Evolutionary conservation across 2,329 filamentous ascomycete species (phyloP), one percentile per base, ranked within the genome.

Genomic region (Graphium sp.): DNA sequence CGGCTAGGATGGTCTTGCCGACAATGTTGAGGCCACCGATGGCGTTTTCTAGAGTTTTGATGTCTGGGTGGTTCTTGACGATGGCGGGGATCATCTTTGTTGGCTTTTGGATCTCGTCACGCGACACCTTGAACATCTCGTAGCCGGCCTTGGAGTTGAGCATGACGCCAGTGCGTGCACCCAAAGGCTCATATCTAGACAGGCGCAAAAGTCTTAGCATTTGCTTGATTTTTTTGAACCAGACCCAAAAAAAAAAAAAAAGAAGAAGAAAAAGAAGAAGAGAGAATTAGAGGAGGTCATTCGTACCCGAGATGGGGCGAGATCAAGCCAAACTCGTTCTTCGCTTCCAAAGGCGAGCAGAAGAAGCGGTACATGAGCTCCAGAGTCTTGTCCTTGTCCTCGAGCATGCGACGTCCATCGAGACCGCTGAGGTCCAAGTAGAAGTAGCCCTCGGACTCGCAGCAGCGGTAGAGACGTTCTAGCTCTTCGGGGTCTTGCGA

Each of bases 331-430:
- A 58, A 65, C 41, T 68, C 56, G 41, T 66, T 68, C 57, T 68
- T 68, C 23, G 49, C 53, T 46, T 67, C 62, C 11, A 66, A 42
- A 0, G 62, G 60, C 0, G 55, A 44, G 18, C 56, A 56, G 35
- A 68, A 69, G 52, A 66, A 69, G 29, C 57, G 56, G 42, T 64
- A 48, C 64, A 68, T 69, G 22, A 67, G 53, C 35, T 56, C 52
- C 18, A 67, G 52, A 3, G 56, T 58, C 37, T 62, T 54, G 41
- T 66, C 51, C 36, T 63, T 54, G 43, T 68, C 62, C 20, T 55
- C 50, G 32, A 67, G 52, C 45, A 64, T 55, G 26, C 62, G 45
- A 34, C 60, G 58, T 35, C 62, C 62, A 38, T 67, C 62, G 34
- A 66, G 60, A 35, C 50, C 52, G 35, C 58, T 41, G 7, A 68